Conservation (phyloP, 148 eudicot species). For the Bassia scoparia region DNA sequence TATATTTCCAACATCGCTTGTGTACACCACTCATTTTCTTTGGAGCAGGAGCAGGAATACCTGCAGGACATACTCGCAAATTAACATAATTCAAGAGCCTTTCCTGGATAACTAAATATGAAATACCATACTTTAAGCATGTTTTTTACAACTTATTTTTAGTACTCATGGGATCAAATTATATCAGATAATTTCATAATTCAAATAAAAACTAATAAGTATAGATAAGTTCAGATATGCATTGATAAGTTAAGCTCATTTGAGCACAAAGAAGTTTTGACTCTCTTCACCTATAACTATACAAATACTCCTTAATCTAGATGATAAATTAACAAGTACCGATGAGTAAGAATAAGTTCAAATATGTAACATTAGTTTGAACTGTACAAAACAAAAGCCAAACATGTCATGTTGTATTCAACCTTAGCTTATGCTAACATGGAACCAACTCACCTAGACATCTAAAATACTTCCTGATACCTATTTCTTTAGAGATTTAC, state of each 20-base stretch:
- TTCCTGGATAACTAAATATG: background rate
- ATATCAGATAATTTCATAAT: no score
- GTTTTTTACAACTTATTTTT: no score
- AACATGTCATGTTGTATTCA: background rate
- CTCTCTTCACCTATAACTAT: no score
- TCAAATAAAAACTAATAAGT: no score
- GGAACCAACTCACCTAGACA: background rate
- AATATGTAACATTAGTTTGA: background rate
- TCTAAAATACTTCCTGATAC: background rate
- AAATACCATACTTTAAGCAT: no score
- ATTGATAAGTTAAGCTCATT: no score
- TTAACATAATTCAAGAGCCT: background rate
- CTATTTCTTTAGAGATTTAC: background rate
- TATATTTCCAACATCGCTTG: slow-evolving; percentile 93
- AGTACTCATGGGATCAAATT: no score
- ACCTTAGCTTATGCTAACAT: background rate
- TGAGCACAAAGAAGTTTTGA: no score
- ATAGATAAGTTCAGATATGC: no score
- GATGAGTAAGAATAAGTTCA: no score
- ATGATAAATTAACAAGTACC: no score
- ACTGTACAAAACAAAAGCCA: background rate
- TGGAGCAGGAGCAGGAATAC: slow-evolving; percentile 59
- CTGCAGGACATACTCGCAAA: slow-evolving; percentile 34
- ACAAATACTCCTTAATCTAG: no score
- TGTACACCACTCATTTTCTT: slow-evolving; percentile 95